Base-by-base conservation (phyloP, 2,329 filamentous ascomycete species). In the Colletotrichum sp. region DNA sequence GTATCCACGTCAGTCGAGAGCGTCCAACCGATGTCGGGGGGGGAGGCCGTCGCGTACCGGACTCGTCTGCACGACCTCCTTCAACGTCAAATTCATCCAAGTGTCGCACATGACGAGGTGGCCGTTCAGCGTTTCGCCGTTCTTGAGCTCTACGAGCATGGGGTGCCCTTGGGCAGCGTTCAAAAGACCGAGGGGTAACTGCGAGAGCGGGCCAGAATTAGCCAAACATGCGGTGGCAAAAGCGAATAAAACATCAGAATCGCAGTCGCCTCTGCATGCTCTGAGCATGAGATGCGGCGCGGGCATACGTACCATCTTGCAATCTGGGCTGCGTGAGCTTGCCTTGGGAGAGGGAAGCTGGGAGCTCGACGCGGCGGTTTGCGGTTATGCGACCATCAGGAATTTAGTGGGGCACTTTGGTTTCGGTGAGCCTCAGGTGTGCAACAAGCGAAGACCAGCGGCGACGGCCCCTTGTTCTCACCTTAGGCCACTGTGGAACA, bases 61-160 rank as follows among this genome's bases (percentile, higher is more conserved):
- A 83, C 94, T 98, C 21, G 97, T 99, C 86, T 99, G 96, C 43
- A 99, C 95, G 26, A 99, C 98, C 85, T 99, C 97, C 86, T 97
- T 98, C 79, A 99, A 87, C 3, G 96, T 99, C 80, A 99, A 88
- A 87, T 99, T 99, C 97, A 99, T 99, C 96, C 97, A 99, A 65
- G 96, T 99, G 85, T 99, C 97, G 92, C 96, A 99, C 85, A 94
- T 95, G 85, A 98, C 94, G 75, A 99, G 90, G 83, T 98, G 96
- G 78, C 97, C 97, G 87, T 99, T 99, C 77, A 99, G 91, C 0
- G 97, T 99, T 87, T 99, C 96, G 87, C 96, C 96, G 83, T 96
- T 98, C 90, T 98, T 98, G 79, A 98, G 94, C 89, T 98, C 96
- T 79, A 98, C 96, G 73, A 98, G 93, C 94, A 98, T 99, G 6